Conservation (phyloP, 2,329 filamentous ascomycete species). For the Alternaria postmessia region DNA sequence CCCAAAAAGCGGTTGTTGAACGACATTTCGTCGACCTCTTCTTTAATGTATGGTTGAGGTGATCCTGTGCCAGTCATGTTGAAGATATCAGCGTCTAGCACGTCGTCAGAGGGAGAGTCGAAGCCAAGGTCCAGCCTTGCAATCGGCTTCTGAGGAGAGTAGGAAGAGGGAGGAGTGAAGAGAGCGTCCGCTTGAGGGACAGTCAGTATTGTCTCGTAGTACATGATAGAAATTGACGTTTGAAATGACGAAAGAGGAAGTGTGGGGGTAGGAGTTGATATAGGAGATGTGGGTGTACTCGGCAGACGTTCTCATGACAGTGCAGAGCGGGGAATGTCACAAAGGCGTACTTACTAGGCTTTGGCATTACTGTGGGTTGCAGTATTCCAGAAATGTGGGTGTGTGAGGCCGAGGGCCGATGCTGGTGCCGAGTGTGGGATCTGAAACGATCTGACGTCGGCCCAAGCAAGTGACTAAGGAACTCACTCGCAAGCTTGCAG, state of each 20-base stretch:
- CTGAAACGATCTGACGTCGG: conserved; percentile 50
- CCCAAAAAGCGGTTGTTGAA: conserved; percentile 62
- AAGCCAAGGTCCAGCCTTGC: conserved; percentile 50
- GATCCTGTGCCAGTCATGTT: conserved; percentile 65
- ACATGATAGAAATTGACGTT: conserved; percentile 38
- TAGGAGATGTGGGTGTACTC: conserved; percentile 28
- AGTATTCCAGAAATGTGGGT: conserved; percentile 48
- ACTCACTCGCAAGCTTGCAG: conserved; percentile 43
- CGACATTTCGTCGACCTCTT: conserved; percentile 69
- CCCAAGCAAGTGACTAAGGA: conserved; percentile 47
- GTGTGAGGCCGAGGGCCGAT: conserved; percentile 44
- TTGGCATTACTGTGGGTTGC: conserved; percentile 52
- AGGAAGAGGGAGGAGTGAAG: conserved; percentile 53
- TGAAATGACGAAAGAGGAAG: conserved; percentile 23
- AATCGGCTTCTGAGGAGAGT: conserved; percentile 50
- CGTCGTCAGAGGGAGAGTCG: conserved; percentile 52
- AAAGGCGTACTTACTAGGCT: conserved; percentile 50
- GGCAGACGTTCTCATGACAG: conserved; percentile 45
- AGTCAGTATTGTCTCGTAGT: conserved; percentile 49
- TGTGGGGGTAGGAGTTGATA: conserved; percentile 27
- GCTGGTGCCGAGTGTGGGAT: conserved; percentile 46
- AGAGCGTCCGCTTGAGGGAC: conserved; percentile 53
- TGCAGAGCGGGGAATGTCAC: conserved; percentile 39
- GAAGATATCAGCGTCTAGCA: conserved; percentile 55
- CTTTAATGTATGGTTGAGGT: conserved; percentile 70